A percentile compares a stretch with the other conserved stretches of the same genome.
These are phyloP conservation scores for Aphanomyces euteiches DNA, from an alignment of 352 stramenopile species.

Conservation along the genomic window DNA sequence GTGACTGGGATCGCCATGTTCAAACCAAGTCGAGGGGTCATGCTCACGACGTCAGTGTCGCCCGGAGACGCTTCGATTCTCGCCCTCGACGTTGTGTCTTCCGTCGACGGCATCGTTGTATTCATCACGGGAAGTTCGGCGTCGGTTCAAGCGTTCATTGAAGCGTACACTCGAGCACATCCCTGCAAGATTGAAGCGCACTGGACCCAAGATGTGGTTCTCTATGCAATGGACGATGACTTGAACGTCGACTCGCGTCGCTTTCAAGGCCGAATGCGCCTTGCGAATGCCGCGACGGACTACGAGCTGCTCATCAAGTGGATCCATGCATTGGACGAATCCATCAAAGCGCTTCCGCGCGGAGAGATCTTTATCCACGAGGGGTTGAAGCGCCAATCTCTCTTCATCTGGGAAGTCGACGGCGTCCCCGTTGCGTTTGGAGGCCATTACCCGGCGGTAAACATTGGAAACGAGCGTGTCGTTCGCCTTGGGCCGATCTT, in stretches of 20 bases:
- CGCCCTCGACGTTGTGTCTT: not conserved
- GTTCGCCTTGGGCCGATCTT: conserved; percentile 24
- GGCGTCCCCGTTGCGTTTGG: conserved; percentile 7
- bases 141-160: not conserved
- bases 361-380: not conserved
- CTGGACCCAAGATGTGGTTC: not conserved
- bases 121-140: not conserved
- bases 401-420: not conserved
- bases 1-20: not conserved
- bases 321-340: not conserved
- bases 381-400: not conserved
- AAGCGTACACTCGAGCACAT: not conserved
- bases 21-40: not conserved
- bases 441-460: conserved; percentile 7
- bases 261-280: not conserved
- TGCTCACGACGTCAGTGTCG: conserved; percentile 13
- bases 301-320: not conserved
- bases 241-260: not conserved
- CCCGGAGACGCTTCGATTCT: conserved; percentile 7
- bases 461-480: not conserved
- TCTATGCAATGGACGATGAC: not conserved
- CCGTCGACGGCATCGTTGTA: not conserved
- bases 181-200: not conserved
- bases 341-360: not conserved
- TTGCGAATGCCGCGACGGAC: not conserved